phyloP scores from a whole-genome alignment of 768 basidiomycete species.

The Suillus subalutaceus region DNA sequence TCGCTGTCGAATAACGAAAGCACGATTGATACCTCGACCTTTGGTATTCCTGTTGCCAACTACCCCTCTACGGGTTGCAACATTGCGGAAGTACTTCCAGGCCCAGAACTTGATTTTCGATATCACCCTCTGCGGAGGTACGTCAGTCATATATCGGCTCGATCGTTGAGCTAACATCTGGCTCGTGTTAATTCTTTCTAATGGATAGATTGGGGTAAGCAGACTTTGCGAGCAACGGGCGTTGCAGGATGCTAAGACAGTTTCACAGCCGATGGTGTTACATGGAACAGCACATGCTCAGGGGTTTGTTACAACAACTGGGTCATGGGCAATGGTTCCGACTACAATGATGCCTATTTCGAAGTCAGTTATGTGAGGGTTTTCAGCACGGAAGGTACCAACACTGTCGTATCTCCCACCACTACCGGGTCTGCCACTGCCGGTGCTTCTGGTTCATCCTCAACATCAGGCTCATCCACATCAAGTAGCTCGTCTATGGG shows the following conservation, averaged over 20 bases:
- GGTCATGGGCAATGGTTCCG: slow-evolving; percentile 62
- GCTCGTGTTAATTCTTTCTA: background rate
- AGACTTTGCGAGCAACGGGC: background rate
- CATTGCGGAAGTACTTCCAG: slow-evolving; percentile 54
- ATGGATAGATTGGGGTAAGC: slow-evolving; percentile 36
- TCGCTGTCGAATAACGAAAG: slow-evolving; percentile 51
- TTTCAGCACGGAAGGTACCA: slow-evolving; percentile 40
- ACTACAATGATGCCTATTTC: slow-evolving; percentile 71
- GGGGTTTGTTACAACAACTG: slow-evolving; percentile 74
- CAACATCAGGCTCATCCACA: slow-evolving; percentile 10
- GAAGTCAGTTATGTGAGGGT: slow-evolving; percentile 66
- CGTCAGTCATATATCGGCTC: slow-evolving; percentile 27
- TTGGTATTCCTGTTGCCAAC: slow-evolving; percentile 72
- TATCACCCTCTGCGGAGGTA: slow-evolving; percentile 70
- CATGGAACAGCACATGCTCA: slow-evolving; percentile 63
- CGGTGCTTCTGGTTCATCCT: slow-evolving; percentile 17
- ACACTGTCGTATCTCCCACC: slow-evolving; percentile 27
- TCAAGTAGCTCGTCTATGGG: slow-evolving; percentile 16
- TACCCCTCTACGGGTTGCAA: slow-evolving; percentile 63
- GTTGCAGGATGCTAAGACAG: background rate
- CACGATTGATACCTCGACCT: slow-evolving; percentile 53
- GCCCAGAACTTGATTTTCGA: slow-evolving; percentile 72
- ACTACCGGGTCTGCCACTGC: background rate
- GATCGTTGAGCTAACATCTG: slow-evolving; percentile 34
- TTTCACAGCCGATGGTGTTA: slow-evolving; percentile 29